Evolutionary conservation across 169 alveolate species (phyloP).

Genomic region (Eimeria sp.): DNA sequence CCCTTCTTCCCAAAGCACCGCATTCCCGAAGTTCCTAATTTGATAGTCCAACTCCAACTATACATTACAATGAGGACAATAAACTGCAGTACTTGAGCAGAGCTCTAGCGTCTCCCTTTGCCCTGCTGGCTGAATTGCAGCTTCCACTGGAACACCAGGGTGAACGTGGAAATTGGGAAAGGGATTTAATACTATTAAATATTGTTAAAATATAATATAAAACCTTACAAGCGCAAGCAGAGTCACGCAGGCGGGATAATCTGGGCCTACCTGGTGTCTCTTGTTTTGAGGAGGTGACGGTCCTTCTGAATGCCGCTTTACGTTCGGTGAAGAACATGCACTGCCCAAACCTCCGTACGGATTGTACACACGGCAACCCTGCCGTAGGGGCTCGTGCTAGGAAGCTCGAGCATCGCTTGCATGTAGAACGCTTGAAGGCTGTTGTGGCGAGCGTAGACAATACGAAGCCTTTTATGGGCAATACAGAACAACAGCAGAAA

Average conservation of each 20-base stretch:
- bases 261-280: not conserved
- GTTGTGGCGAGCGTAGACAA: slow-evolving; percentile 73
- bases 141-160: not conserved
- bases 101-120: not conserved
- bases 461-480: slow-evolving; percentile 56
- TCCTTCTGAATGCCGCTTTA: not conserved
- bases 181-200: not conserved
- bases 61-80: not conserved
- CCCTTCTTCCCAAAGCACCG: not conserved
- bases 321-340: slow-evolving; percentile 41
- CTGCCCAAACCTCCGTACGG: slow-evolving; percentile 77
- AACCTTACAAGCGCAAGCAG: not conserved
- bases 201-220: not conserved
- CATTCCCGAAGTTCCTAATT: not conserved
- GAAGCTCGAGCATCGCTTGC: slow-evolving; percentile 52
- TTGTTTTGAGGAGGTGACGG: slow-evolving; percentile 20
- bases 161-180: not conserved
- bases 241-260: too few species aligned
- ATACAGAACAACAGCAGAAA: slow-evolving; percentile 68
- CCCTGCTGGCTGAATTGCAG: not conserved
- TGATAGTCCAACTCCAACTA: too few species aligned
- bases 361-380: slow-evolving; percentile 84
- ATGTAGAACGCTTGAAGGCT: slow-evolving; percentile 67
- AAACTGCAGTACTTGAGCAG: not conserved
- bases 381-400: slow-evolving; percentile 76